Evolutionary conservation across 768 basidiomycete genomes (phyloP).

Genomic region (Auricularia cornea): DNA sequence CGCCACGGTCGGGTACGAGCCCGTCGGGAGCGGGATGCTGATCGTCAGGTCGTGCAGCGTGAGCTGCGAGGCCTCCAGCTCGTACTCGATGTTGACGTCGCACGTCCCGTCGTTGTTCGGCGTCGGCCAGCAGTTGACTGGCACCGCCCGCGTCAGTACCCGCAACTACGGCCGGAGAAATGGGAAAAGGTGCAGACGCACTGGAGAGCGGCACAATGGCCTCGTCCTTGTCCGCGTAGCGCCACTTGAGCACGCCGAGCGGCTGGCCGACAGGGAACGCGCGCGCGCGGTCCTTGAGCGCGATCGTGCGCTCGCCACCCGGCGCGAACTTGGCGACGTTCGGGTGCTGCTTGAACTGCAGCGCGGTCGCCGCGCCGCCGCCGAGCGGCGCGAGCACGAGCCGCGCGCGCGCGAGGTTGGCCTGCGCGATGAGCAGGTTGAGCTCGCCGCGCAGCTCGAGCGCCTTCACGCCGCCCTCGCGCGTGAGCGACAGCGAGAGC

Average conservation of each 20-base stretch:
- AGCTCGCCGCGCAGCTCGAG: conserved; percentile 94
- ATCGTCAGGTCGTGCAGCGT: conserved; percentile 80
- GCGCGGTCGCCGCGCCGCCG: conserved; percentile 44
- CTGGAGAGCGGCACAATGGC: conserved; percentile 84
- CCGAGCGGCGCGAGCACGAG: conserved; percentile 52
- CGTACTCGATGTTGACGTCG: conserved; percentile 95
- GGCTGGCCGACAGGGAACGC: conserved; percentile 84
- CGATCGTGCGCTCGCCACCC: conserved; percentile 57
- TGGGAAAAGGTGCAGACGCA: conserved; percentile 36
- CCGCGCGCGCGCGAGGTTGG: conserved; percentile 61
- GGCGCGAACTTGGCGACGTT: conserved; percentile 82
- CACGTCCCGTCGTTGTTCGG: conserved; percentile 86
- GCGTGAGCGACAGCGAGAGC: conserved; percentile 69
- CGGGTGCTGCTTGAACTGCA: conserved; percentile 97
- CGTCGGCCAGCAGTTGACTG: conserved; percentile 97
- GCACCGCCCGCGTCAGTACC: neutral
- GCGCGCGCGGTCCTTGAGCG: conserved; percentile 74
- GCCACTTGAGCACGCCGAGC: conserved; percentile 86
- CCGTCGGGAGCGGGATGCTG: conserved; percentile 86
- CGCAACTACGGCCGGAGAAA: conserved; percentile 5
- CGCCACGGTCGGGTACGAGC: conserved; percentile 74
- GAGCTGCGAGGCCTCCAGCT: conserved; percentile 79
- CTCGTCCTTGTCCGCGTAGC: conserved; percentile 86
- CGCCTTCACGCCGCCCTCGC: conserved; percentile 84
- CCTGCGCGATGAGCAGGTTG: conserved; percentile 79